Percentiles rank a stretch among this genome's conserved stretches.
phyloP scores from a whole-genome alignment of 1,284 basidiomycete genomes.

The Ustilago xerochloae region DNA sequence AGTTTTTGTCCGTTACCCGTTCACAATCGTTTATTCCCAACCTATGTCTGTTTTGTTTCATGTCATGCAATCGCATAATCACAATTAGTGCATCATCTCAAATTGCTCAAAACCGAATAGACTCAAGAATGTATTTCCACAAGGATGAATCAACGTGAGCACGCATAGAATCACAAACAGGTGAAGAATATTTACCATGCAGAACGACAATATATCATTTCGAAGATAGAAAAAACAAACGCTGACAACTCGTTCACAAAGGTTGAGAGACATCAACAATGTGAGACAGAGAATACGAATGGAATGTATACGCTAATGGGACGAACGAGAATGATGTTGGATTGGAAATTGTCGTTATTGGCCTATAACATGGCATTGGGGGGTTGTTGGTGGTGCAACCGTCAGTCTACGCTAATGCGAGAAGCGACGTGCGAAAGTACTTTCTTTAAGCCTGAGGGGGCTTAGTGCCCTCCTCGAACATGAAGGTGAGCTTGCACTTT shows the following conservation, averaged over 20 bases:
- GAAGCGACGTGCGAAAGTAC: no score
- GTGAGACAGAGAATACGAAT: no score
- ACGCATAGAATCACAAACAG: no score
- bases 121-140: no score
- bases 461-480: slow-evolving; percentile 67
- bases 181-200: slow-evolving; percentile 23
- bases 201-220: slow-evolving; percentile 43
- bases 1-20: no score
- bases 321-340: no score
- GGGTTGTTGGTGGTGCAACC: background rate
- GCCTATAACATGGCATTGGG: slow-evolving; percentile 25
- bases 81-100: background rate
- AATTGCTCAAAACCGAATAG: background rate
- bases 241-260: no score
- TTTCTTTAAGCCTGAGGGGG: slow-evolving; percentile 59
- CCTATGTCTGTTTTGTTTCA: background rate
- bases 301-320: no score
- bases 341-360: slow-evolving; percentile 32
- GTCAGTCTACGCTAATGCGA: background rate
- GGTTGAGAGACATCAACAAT: slow-evolving; percentile 13
- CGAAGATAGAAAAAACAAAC: background rate
- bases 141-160: no score
- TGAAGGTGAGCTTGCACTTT: slow-evolving; percentile 69
- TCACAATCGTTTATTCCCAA: no score
- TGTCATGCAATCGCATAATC: no score